phyloP scores from a whole-genome alignment of 257 asterid species.

The Ballota nigra region DNA sequence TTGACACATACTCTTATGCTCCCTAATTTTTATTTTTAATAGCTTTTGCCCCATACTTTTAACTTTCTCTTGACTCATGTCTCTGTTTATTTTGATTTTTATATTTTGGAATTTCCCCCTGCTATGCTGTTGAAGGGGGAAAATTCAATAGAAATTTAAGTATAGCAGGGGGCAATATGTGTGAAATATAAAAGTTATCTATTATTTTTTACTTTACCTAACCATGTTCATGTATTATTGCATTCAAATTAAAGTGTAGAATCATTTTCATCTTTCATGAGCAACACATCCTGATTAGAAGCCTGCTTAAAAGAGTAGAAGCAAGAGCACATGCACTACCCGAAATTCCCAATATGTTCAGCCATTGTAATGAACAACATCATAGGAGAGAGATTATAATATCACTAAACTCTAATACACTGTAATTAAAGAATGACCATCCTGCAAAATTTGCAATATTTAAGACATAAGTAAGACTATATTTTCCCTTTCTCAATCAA shows the following conservation, averaged over 20 bases:
- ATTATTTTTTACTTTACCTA: not conserved
- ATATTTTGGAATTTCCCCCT: not conserved
- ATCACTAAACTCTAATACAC: not conserved
- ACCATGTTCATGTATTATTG: not conserved
- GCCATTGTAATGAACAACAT: not conserved
- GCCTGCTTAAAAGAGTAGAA: not conserved
- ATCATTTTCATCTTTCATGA: not conserved
- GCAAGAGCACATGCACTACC: not conserved
- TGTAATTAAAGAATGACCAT: not conserved
- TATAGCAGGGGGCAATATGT: not conserved
- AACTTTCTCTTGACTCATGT: not conserved
- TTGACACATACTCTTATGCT: no score
- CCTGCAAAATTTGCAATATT: not conserved
- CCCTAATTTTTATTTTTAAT: no score
- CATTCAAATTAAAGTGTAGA: slow-evolving; percentile 2
- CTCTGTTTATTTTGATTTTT: not conserved
- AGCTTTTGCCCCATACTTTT: no score
- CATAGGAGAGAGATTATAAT: not conserved
- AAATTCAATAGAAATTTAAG: not conserved
- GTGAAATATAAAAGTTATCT: not conserved
- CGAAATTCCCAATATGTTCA: not conserved
- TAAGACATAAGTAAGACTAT: not conserved
- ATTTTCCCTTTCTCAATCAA: slow-evolving; percentile 2
- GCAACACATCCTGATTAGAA: not conserved
- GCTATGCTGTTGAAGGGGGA: not conserved